Conservation (phyloP, 352 stramenopile species). For the Phytophthora ramorum region DNA sequence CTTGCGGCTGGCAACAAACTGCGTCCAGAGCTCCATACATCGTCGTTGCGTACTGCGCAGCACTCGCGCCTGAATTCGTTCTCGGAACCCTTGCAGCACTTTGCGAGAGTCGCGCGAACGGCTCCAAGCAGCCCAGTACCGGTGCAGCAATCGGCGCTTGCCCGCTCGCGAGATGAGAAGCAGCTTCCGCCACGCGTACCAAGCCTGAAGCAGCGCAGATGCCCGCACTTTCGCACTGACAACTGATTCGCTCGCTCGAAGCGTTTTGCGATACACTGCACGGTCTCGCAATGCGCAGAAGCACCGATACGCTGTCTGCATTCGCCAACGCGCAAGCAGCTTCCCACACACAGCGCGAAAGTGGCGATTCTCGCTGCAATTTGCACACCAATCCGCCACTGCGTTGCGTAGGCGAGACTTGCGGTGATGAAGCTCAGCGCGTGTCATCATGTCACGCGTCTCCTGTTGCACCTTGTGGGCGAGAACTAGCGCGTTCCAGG, state of each 20-base stretch:
- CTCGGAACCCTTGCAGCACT: constrained; percentile 28
- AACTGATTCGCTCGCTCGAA: constrained; percentile 6
- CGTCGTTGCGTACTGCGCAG: constrained; percentile 26
- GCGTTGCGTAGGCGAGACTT: constrained; percentile 5
- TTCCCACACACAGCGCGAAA: constrained; percentile 31
- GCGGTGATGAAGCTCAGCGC: constrained; percentile 22
- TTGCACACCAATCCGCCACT: constrained; percentile 26
- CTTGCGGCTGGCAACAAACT: constrained; percentile 41
- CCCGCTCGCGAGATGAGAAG: constrained; percentile 34
- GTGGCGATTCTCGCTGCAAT: constrained; percentile 12
- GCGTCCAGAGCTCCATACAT: constrained; percentile 29
- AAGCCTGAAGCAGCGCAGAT: constrained; percentile 23
- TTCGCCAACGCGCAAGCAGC: constrained; percentile 43
- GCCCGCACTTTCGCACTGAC: constrained; percentile 12
- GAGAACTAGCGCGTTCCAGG: constrained; percentile 34
- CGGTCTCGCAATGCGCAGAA: constrained; percentile 31
- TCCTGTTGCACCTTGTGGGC: constrained; percentile 11
- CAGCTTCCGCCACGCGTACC: constrained; percentile 51
- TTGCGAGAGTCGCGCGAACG: constrained; percentile 15
- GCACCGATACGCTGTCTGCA: constrained; percentile 48
- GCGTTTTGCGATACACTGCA: constrained; percentile 7
- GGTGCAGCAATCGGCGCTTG: constrained; percentile 26
- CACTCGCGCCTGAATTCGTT: constrained; percentile 28
- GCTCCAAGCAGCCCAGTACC: constrained; percentile 32
- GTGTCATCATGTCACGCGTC: background rate